Evolutionary conservation across 805 yeast genomes (phyloP).

Genomic region (Ogataea parapolymorpha): DNA sequence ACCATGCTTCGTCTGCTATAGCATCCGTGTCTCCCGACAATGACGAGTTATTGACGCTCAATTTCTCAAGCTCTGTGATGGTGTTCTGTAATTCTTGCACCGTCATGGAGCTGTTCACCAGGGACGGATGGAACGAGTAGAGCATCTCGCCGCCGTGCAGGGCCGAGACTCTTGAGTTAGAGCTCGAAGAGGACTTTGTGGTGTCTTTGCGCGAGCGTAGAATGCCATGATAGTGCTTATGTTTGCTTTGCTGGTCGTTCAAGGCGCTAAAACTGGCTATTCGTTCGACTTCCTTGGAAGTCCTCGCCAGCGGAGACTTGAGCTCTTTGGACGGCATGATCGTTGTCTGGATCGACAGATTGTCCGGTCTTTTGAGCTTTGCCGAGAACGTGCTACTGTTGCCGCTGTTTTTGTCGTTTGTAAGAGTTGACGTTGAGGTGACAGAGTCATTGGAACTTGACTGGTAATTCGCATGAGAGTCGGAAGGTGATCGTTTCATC

Average conservation of each 20-base stretch:
- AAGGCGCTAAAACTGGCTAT: slow-evolving; percentile 25
- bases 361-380: slow-evolving; percentile 28
- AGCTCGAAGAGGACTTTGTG: slow-evolving; percentile 35
- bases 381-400: slow-evolving; percentile 14
- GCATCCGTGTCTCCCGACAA: slow-evolving; percentile 36
- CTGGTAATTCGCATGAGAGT: slow-evolving; percentile 1
- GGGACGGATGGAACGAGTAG: slow-evolving; percentile 36
- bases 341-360: slow-evolving; percentile 28
- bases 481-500: slow-evolving; percentile 20
- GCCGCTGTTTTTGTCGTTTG: slow-evolving; percentile 9
- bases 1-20: slow-evolving; percentile 50
- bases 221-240: slow-evolving; percentile 30
- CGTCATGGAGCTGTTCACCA: slow-evolving; percentile 24
- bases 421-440: slow-evolving; percentile 5
- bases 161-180: slow-evolving; percentile 33
- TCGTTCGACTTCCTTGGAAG: slow-evolving; percentile 32
- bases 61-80: slow-evolving; percentile 29
- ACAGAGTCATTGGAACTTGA: not conserved
- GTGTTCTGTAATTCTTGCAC: slow-evolving; percentile 31
- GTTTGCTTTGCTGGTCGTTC: slow-evolving; percentile 13
- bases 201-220: slow-evolving; percentile 31
- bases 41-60: slow-evolving; percentile 27
- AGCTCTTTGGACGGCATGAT: slow-evolving; percentile 26
- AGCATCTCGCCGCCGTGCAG: slow-evolving; percentile 33
- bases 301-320: slow-evolving; percentile 30